Conservation (phyloP, 2,329 filamentous ascomycete genomes). For the Didymella arachidicola region DNA sequence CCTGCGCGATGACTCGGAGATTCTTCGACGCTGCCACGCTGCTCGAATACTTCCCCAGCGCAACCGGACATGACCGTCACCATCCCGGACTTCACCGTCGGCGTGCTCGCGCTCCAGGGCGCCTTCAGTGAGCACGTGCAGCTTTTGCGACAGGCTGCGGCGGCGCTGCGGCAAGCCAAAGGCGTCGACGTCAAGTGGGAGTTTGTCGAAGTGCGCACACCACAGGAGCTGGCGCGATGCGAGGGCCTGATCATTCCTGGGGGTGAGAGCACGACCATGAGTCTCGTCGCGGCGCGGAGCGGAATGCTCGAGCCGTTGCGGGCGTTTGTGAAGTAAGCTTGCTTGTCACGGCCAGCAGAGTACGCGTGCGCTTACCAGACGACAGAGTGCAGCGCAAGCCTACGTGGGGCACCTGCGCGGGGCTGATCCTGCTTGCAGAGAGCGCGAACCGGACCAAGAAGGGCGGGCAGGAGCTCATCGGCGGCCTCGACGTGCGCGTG, state of each 20-base stretch:
- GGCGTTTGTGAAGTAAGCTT: constrained; percentile 88
- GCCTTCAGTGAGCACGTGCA: constrained; percentile 89
- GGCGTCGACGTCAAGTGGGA: constrained; percentile 55
- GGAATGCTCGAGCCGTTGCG: constrained; percentile 83
- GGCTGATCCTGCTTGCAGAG: constrained; percentile 88
- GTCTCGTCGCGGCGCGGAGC: constrained; percentile 82
- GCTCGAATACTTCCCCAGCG: not conserved
- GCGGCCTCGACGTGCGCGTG: constrained; percentile 87
- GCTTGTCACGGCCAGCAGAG: no score
- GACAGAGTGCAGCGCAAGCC: constrained; percentile 76
- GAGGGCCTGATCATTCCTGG: constrained; percentile 89
- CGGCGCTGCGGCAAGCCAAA: constrained; percentile 51
- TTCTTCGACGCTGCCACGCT: not conserved
- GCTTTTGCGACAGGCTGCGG: constrained; percentile 73
- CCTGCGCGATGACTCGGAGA: constrained; percentile 13
- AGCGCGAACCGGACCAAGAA: constrained; percentile 87
- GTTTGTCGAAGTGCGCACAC: constrained; percentile 82
- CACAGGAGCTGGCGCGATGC: constrained; percentile 73
- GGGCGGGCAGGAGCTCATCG: constrained; percentile 91
- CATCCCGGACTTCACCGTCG: constrained; percentile 58
- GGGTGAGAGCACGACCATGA: constrained; percentile 93
- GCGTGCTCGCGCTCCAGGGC: constrained; percentile 82
- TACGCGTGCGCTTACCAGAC: constrained; percentile 11
- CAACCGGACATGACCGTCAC: constrained; percentile 36
- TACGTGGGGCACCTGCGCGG: constrained; percentile 95